Evolutionary conservation across 768 basidiomycete species (phyloP).

Genomic region (Termitomyces sp.): DNA sequence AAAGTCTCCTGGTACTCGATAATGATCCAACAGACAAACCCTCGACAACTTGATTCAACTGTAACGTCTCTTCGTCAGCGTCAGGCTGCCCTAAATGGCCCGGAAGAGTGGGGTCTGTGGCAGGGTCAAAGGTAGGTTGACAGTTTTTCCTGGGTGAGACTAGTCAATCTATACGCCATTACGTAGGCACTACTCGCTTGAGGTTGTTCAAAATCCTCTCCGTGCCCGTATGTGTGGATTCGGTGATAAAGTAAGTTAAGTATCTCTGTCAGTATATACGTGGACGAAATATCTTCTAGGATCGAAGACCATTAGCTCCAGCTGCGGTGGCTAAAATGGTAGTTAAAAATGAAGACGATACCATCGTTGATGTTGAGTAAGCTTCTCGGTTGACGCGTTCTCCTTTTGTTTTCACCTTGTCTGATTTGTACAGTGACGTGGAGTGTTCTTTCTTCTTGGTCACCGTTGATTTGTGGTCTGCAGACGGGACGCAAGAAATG

Average conservation of each 20-base stretch:
- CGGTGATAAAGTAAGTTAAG: conserved; percentile 75
- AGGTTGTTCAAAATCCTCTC: conserved; percentile 83
- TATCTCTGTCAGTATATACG: conserved; percentile 11
- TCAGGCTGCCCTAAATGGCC: conserved; percentile 31
- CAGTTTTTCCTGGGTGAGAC: background rate
- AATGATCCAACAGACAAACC: conserved; percentile 69
- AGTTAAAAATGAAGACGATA: conserved; percentile 62
- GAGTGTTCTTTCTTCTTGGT: conserved; percentile 87
- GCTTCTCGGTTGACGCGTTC: conserved; percentile 23
- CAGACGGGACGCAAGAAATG: conserved; percentile 75
- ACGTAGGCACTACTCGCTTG: conserved; percentile 72
- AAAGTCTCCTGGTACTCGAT: background rate
- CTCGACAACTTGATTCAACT: conserved; percentile 32
- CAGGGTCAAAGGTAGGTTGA: conserved; percentile 50
- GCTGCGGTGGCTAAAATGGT: conserved; percentile 86
- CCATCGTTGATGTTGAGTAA: conserved; percentile 70
- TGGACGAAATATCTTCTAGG: conserved; percentile 39
- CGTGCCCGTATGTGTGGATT: conserved; percentile 96
- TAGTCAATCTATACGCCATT: conserved; percentile 9
- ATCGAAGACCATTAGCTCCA: conserved; percentile 88
- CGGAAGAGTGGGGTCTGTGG: conserved; percentile 73
- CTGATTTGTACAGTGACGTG: conserved; percentile 51
- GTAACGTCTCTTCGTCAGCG: conserved; percentile 27
- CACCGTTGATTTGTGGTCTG: conserved; percentile 90
- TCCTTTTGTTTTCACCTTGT: background rate